phyloP scores from a whole-genome alignment of 345 rosid species.

The Salix koriyanagi region DNA sequence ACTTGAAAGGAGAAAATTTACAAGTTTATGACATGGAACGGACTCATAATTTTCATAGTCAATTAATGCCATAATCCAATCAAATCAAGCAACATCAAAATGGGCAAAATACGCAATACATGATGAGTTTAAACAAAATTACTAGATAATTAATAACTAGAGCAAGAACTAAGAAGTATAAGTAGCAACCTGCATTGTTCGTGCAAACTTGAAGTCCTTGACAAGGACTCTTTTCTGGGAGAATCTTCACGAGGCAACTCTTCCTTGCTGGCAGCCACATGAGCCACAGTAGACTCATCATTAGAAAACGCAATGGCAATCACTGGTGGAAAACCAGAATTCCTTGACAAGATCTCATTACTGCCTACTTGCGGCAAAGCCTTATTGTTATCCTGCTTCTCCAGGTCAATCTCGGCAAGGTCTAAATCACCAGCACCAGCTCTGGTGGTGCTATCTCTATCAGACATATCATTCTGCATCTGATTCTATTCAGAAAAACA shows the following conservation, averaged over 20 bases:
- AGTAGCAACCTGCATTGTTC: slow-evolving; percentile 66
- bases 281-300: slow-evolving; percentile 33
- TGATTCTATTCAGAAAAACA: slow-evolving; percentile 8
- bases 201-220: slow-evolving; percentile 52
- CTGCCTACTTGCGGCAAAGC: slow-evolving; percentile 3
- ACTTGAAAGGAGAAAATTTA: neutral
- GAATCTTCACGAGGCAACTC: slow-evolving; percentile 26
- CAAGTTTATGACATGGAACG: neutral
- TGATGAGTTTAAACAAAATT: neutral
- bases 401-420: slow-evolving; percentile 34
- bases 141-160: neutral
- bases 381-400: slow-evolving; percentile 39
- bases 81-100: neutral
- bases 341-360: slow-evolving; percentile 12
- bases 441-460: slow-evolving; percentile 15
- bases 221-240: slow-evolving; percentile 48
- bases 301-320: slow-evolving; percentile 45
- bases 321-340: slow-evolving; percentile 16
- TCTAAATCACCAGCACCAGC: slow-evolving; percentile 13
- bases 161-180: neutral
- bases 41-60: neutral
- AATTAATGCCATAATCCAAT: neutral
- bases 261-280: slow-evolving; percentile 19
- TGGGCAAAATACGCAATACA: neutral
- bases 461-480: slow-evolving; percentile 43